Conservation (phyloP, 2,329 filamentous ascomycete genomes). For the Tolypocladium amazonense region DNA sequence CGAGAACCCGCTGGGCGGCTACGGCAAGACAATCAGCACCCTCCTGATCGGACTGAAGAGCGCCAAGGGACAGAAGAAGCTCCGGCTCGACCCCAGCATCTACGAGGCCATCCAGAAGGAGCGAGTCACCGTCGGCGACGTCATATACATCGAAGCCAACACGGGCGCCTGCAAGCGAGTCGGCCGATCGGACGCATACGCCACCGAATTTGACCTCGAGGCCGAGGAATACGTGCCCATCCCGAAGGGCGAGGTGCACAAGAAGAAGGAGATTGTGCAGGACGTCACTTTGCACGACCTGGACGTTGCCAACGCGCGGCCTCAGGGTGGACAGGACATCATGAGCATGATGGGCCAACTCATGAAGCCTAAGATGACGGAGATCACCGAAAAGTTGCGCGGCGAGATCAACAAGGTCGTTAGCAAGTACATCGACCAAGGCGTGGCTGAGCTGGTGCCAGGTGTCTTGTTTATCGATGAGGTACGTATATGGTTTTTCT, state of each 20-base stretch:
- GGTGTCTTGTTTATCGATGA: slow-evolving; percentile 98
- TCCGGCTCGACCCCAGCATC: slow-evolving; percentile 92
- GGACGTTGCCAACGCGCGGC: slow-evolving; percentile 88
- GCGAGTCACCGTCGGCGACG: slow-evolving; percentile 88
- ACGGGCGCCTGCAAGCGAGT: slow-evolving; percentile 97
- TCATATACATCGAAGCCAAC: slow-evolving; percentile 98
- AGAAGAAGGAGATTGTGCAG: slow-evolving; percentile 99
- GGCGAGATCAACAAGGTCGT: slow-evolving; percentile 98
- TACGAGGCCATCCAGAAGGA: slow-evolving; percentile 99
- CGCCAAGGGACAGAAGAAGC: slow-evolving; percentile 93
- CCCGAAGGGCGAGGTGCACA: slow-evolving; percentile 97
- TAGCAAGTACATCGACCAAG: slow-evolving; percentile 97
- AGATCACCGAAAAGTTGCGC: slow-evolving; percentile 95
- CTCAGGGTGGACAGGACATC: slow-evolving; percentile 95
- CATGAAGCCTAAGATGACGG: slow-evolving; percentile 99
- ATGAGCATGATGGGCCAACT: slow-evolving; percentile 99
- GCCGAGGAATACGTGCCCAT: slow-evolving; percentile 98
- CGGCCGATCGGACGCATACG: slow-evolving; percentile 90
- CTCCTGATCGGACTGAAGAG: slow-evolving; percentile 91
- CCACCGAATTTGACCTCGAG: slow-evolving; percentile 96
- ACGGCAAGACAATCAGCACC: slow-evolving; percentile 95
- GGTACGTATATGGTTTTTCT: slow-evolving; percentile 36
- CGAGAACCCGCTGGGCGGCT: slow-evolving; percentile 92
- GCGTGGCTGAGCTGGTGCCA: slow-evolving; percentile 93
- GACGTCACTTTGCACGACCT: slow-evolving; percentile 96